Evolutionary conservation across 176 grass and related monocot genomes (phyloP), one percentile per base, ranked within the genome.

Genomic region (Lolium perenne): DNA sequence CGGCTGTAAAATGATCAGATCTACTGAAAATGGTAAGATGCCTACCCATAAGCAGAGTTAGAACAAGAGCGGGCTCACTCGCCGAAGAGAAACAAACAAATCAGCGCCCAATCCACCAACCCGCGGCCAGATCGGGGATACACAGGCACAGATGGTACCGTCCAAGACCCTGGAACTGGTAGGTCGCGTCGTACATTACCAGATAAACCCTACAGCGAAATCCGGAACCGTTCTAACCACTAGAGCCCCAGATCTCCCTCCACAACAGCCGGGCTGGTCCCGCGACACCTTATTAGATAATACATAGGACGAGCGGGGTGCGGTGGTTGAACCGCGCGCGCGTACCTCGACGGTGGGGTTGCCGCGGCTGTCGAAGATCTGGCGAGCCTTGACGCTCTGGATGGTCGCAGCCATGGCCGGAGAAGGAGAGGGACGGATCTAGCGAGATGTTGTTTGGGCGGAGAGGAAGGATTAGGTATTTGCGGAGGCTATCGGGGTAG

Each of bases 311-410:
- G 59, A 47, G 4, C 6, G 48, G 50, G 10, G 10, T 2, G 6
- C 16, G 25, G 49, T 49, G 13, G 14, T 29, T 32, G 56, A 43
- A 55, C 22, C 18, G 41, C 21, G 78, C 35, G 16, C 32, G 32
- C 4, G 4, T 71, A 71, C 67, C 67, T 71, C 67, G 67, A 71
- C 38, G 67, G 67, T 71, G 67, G 67, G 67, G 67, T 71, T 71
- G 67, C 67, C 67, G 1, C 67, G 17, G 67, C 38, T 71, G 67
- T 71, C 67, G 67, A 71, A 71, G 17, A 71, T 71, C 38, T 71
- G 67, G 38, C 67, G 67, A 43, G 67, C 67, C 67, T 71, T 71
- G 17, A 71, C 17, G 67, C 38, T n/a, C 38, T 43, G 38, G 67
- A 71, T 71, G 67, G 67, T 43, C 38, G 67, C 66, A 1, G 35